Percentiles rank a stretch among this genome's conserved stretches.
These are phyloP conservation scores for Venturia pyrina DNA, from an alignment of 2,329 filamentous ascomycete species.

Conservation along the genomic window DNA sequence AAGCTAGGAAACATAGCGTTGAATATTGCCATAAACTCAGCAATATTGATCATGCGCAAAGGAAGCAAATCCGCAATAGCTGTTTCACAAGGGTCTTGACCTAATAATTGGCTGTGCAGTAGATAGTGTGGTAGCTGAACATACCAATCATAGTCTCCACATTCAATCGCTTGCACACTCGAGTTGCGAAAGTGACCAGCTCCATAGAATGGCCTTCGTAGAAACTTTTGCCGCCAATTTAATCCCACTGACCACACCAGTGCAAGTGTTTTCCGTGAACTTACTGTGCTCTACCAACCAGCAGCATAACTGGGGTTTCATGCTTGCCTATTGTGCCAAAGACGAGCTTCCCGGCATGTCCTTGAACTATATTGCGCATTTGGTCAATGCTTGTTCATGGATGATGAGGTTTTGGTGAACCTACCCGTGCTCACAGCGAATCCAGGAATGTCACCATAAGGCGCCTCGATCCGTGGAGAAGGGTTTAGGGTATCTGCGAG, in stretches of 20 bases:
- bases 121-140: conserved; percentile 11
- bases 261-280: conserved; percentile 21
- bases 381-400: neutral
- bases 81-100: neutral
- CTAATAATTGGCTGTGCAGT: neutral
- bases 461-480: conserved; percentile 41
- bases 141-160: conserved; percentile 49
- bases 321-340: conserved; percentile 48
- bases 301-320: conserved; percentile 48
- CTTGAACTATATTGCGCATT: conserved; percentile 32
- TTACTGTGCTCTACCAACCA: conserved; percentile 56
- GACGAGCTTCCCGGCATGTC: conserved; percentile 56
- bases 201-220: conserved; percentile 59
- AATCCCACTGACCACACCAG: neutral
- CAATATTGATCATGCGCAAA: neutral
- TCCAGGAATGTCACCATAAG: conserved; percentile 50
- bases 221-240: conserved; percentile 37
- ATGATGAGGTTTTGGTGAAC: conserved; percentile 12
- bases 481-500: conserved; percentile 46
- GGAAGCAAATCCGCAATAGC: neutral
- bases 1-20: neutral
- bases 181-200: conserved; percentile 51
- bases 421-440: conserved; percentile 52
- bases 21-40: neutral
- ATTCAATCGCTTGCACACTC: conserved; percentile 53